phyloP scores from a whole-genome alignment of 2,329 filamentous ascomycete species.

The Neofusicoccum laricinum region DNA sequence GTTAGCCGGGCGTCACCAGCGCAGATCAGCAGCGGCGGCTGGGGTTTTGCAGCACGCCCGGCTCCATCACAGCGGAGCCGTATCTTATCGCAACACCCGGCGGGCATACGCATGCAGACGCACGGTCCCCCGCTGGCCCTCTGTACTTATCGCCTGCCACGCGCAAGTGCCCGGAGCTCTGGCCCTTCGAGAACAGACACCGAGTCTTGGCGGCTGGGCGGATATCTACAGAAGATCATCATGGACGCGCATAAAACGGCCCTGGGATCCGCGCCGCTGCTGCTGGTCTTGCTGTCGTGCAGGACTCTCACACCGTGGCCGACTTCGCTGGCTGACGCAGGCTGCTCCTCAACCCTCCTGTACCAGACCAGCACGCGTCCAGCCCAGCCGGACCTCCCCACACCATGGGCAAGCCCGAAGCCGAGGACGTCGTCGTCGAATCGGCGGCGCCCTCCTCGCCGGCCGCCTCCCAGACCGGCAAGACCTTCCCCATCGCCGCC shows the following conservation, averaged over 20 bases:
- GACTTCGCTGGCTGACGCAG: background rate
- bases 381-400: background rate
- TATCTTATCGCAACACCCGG: constrained; percentile 4
- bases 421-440: constrained; percentile 7
- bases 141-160: background rate
- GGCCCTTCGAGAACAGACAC: background rate
- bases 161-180: background rate
- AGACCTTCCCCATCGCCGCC: background rate
- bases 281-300: background rate
- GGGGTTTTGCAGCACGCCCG: background rate
- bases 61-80: background rate
- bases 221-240: background rate
- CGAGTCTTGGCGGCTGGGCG: background rate
- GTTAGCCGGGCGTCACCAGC: constrained; percentile 4
- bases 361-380: background rate
- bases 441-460: background rate
- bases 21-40: background rate
- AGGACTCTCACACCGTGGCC: background rate
- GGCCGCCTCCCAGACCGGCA: background rate
- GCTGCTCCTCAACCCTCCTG: background rate
- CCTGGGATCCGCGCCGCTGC: background rate
- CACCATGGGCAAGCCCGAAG: constrained; percentile 11
- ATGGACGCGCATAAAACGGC: background rate
- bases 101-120: background rate
- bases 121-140: background rate